Evolutionary conservation across 129 eudicot species (phyloP).

Genomic region (Flaveria ramosissima): DNA sequence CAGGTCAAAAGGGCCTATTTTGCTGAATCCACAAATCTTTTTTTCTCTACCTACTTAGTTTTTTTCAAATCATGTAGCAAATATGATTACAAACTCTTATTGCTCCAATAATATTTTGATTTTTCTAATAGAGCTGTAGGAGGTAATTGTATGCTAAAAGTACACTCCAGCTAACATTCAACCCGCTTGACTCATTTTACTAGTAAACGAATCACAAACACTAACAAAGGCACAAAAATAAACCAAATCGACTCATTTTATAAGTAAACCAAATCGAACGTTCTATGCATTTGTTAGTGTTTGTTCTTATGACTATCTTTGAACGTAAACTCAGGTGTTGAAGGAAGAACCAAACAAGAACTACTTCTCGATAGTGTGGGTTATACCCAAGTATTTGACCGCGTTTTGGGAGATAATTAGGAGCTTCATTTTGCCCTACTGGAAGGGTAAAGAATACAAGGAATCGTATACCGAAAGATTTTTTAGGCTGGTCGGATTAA

Average conservation of each 20-base stretch:
- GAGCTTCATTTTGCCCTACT: conserved; percentile 60
- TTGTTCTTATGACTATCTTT: conserved; percentile 4
- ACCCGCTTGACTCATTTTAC: neutral
- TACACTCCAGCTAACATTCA: neutral
- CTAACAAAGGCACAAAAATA: too few relatives aligned
- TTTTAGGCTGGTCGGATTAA: conserved; percentile 49
- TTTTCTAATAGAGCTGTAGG: neutral
- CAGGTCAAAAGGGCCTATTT: neutral
- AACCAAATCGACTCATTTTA: neutral
- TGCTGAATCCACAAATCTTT: neutral
- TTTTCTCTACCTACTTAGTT: neutral
- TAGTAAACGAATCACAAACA: too few relatives aligned
- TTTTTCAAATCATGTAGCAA: neutral
- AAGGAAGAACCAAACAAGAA: conserved; percentile 86
- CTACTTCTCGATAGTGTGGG: conserved; percentile 64
- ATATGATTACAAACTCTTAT: neutral
- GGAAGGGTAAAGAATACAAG: conserved; percentile 51
- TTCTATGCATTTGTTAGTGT: neutral
- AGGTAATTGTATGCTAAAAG: neutral
- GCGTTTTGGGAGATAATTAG: conserved; percentile 71
- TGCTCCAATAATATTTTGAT: neutral
- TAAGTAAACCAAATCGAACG: neutral
- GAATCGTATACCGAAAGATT: conserved; percentile 50
- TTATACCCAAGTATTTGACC: conserved; percentile 52
- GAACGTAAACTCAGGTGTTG: conserved; percentile 33